Evolutionary conservation across 1,139 yeast genomes (phyloP).

Genomic region (Hansenula sp.): DNA sequence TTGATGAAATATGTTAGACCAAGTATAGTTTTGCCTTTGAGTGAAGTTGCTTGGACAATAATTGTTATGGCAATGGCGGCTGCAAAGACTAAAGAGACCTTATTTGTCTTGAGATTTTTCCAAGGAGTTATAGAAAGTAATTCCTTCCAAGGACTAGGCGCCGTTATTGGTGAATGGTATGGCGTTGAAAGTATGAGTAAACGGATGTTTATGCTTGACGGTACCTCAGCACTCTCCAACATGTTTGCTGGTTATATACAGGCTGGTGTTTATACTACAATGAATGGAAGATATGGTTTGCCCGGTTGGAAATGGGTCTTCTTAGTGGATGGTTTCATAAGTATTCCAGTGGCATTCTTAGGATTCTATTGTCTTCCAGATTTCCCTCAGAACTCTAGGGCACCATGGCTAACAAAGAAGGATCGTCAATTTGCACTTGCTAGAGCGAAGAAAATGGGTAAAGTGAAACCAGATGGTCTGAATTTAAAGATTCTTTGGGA

Average conservation of each 20-base stretch:
- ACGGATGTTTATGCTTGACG: slow-evolving; percentile 25
- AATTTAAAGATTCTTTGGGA: slow-evolving; percentile 1
- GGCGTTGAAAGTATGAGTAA: slow-evolving; percentile 22
- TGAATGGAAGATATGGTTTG: slow-evolving; percentile 29
- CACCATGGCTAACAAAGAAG: slow-evolving; percentile 15
- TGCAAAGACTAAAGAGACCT: slow-evolving; percentile 41
- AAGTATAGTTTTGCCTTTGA: slow-evolving; percentile 44
- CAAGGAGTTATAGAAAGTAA: slow-evolving; percentile 10
- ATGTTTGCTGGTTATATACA: slow-evolving; percentile 39
- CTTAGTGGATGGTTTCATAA: slow-evolving; percentile 32
- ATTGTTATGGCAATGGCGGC: slow-evolving; percentile 43
- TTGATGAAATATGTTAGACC: slow-evolving; percentile 45
- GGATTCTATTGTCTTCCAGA: slow-evolving; percentile 29
- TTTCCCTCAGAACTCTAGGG: slow-evolving; percentile 40
- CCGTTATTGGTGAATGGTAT: slow-evolving; percentile 28
- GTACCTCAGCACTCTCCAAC: slow-evolving; percentile 28
- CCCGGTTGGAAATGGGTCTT: slow-evolving; percentile 36
- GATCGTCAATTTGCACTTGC: slow-evolving; percentile 13
- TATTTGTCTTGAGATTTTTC: slow-evolving; percentile 25
- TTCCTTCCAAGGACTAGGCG: slow-evolving; percentile 20
- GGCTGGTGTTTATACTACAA: slow-evolving; percentile 25
- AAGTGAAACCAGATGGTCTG: slow-evolving; percentile 8
- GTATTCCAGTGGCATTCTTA: slow-evolving; percentile 28
- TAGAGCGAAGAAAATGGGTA: slow-evolving; percentile 12
- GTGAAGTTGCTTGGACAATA: slow-evolving; percentile 26